These are phyloP conservation scores for Astrothelium macrocarpum DNA, from an alignment of 495 filamentous ascomycete genomes.

Conservation along the genomic window DNA sequence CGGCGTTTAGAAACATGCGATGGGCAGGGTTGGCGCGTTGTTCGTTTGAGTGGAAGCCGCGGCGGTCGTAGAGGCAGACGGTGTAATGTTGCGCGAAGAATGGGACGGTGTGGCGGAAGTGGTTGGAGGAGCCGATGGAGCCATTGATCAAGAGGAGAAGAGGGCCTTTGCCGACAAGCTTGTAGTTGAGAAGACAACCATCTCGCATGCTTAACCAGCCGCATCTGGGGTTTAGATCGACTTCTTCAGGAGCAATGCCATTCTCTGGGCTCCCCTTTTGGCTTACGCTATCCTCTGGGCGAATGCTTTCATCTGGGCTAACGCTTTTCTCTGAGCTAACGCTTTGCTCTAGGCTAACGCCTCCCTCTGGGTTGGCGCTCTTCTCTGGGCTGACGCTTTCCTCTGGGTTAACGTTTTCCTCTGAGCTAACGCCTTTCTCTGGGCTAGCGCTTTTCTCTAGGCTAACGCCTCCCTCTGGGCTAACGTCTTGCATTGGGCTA, in stretches of 20 bases:
- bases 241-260: background rate
- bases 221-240: background rate
- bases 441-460: too few species aligned
- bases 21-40: background rate
- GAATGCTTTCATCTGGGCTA: too few species aligned
- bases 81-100: slow-evolving; percentile 7
- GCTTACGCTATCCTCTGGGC: too few species aligned
- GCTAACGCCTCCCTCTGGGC: too few species aligned
- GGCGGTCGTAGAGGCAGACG: slow-evolving; percentile 12
- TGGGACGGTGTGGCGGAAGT: slow-evolving; percentile 4
- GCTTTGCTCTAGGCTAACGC: too few species aligned
- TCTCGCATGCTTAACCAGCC: background rate
- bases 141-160: slow-evolving; percentile 19
- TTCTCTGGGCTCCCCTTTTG: too few species aligned
- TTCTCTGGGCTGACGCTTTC: too few species aligned
- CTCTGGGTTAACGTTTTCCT: too few species aligned
- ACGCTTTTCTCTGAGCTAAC: too few species aligned
- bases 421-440: too few species aligned
- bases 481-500: too few species aligned
- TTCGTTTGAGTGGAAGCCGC: background rate
- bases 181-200: slow-evolving; percentile 10
- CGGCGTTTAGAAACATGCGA: background rate
- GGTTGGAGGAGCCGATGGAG: slow-evolving; percentile 11
- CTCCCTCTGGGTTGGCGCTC: too few species aligned
- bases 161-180: slow-evolving; percentile 14